A percentile compares a stretch with the other conserved stretches of the same genome.
Conservation (phyloP, 2,329 filamentous ascomycete species). For the Diaporthe citri region DNA sequence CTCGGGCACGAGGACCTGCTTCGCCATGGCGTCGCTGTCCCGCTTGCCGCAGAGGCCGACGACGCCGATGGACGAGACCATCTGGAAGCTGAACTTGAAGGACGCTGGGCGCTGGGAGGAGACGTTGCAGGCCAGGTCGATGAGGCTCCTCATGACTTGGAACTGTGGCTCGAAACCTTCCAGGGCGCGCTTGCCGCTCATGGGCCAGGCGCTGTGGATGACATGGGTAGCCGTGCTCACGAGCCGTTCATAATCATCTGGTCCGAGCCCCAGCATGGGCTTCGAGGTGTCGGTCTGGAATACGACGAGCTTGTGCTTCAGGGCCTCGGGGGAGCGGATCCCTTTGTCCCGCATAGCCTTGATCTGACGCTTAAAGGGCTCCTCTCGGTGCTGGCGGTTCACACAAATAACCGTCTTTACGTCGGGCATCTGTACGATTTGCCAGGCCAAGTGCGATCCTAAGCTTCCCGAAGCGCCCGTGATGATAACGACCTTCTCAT, state of each 20-base stretch:
- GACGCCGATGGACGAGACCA: slow-evolving; percentile 55
- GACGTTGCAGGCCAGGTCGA: slow-evolving; percentile 55
- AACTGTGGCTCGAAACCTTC: slow-evolving; percentile 58
- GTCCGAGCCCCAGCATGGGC: slow-evolving; percentile 56
- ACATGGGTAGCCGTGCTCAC: slow-evolving; percentile 29
- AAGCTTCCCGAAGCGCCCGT: slow-evolving; percentile 56
- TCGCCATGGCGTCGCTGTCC: neutral
- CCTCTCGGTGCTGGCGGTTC: slow-evolving; percentile 56
- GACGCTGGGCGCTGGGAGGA: slow-evolving; percentile 46
- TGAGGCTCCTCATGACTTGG: slow-evolving; percentile 58
- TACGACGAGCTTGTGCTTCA: slow-evolving; percentile 53
- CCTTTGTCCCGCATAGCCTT: slow-evolving; percentile 2
- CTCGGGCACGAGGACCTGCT: slow-evolving; percentile 55
- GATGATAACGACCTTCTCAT: slow-evolving; percentile 48
- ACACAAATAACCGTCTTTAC: slow-evolving; percentile 56
- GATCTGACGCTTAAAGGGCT: slow-evolving; percentile 34
- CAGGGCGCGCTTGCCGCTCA: slow-evolving; percentile 57
- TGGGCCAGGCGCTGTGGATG: slow-evolving; percentile 60
- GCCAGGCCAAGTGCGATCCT: slow-evolving; percentile 45
- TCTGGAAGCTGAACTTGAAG: slow-evolving; percentile 53
- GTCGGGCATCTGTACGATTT: slow-evolving; percentile 48
- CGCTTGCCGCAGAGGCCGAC: slow-evolving; percentile 48
- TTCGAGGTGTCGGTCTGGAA: slow-evolving; percentile 57
- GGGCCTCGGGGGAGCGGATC: slow-evolving; percentile 40
- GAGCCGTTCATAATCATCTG: slow-evolving; percentile 53